Percentiles rank a stretch among this genome's conserved stretches.
Conservation (phyloP, 2,329 filamentous ascomycete species). For the Trichoderma aggressivum region DNA sequence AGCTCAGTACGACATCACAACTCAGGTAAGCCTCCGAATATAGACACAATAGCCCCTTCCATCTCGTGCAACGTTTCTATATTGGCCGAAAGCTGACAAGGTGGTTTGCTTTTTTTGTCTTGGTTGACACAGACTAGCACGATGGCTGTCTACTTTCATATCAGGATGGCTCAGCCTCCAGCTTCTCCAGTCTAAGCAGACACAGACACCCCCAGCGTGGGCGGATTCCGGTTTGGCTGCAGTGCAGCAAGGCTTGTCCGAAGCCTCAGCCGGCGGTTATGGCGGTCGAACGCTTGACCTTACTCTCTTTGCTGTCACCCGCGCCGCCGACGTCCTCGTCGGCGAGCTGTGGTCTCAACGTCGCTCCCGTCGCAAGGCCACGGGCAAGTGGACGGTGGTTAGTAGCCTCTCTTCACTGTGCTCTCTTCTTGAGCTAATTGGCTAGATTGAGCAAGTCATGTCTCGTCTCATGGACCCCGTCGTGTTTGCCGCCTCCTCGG, state of each 20-base stretch:
- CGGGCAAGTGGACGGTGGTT: conserved; percentile 48
- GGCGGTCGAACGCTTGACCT: conserved; percentile 78
- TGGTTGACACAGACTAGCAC: conserved; percentile 44
- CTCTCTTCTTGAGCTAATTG: conserved; percentile 17
- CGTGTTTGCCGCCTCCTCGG: conserved; percentile 69
- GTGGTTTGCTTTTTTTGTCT: neutral
- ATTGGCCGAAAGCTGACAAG: conserved; percentile 11
- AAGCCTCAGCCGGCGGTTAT: conserved; percentile 26
- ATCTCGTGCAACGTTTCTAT: conserved; percentile 6
- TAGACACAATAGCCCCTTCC: neutral
- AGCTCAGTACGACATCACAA: conserved; percentile 27
- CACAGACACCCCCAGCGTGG: conserved; percentile 24
- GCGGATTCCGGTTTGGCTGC: conserved; percentile 41
- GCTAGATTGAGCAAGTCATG: conserved; percentile 33
- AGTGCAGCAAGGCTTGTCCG: conserved; percentile 29
- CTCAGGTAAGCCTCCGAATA: conserved; percentile 27
- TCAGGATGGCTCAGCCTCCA: conserved; percentile 56
- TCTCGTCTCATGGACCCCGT: conserved; percentile 56
- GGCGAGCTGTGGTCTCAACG: conserved; percentile 61
- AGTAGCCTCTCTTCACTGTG: conserved; percentile 19
- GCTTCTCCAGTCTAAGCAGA: conserved; percentile 55
- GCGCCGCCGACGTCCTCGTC: conserved; percentile 69
- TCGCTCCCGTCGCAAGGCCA: conserved; percentile 42
- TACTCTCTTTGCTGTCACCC: conserved; percentile 71
- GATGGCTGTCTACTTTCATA: conserved; percentile 57